A percentile compares a stretch with the other conserved stretches of the same genome.
These are phyloP conservation scores for Sclerotinia spermophila DNA, from an alignment of 2,329 filamentous ascomycete species.

Conservation along the genomic window DNA sequence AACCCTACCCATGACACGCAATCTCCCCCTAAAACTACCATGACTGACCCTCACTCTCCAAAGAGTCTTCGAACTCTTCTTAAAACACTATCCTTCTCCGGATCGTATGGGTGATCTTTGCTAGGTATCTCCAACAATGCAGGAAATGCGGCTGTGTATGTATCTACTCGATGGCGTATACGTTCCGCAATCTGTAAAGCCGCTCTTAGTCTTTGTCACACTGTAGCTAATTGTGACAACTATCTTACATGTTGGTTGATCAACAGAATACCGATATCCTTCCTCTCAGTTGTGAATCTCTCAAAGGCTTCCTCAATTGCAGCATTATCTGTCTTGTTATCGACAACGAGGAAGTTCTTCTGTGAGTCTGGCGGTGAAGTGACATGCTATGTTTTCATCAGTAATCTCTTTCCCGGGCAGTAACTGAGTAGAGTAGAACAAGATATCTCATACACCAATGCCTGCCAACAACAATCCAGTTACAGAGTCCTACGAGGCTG, in stretches of 20 bases:
- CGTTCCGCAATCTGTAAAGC: slow-evolving; percentile 75
- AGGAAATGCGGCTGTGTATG: slow-evolving; percentile 93
- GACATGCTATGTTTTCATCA: slow-evolving; percentile 64
- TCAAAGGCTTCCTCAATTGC: slow-evolving; percentile 90
- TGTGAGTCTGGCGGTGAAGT: slow-evolving; percentile 82
- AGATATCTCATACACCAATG: slow-evolving; percentile 67
- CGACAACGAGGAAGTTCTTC: slow-evolving; percentile 98
- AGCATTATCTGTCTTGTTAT: slow-evolving; percentile 84
- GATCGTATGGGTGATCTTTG: slow-evolving; percentile 98
- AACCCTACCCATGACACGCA: background rate
- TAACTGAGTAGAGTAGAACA: background rate
- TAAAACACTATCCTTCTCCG: slow-evolving; percentile 96
- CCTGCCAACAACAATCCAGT: slow-evolving; percentile 93
- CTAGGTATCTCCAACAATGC: slow-evolving; percentile 93
- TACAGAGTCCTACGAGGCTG: slow-evolving; percentile 73
- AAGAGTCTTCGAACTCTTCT: slow-evolving; percentile 75
- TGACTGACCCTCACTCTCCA: slow-evolving; percentile 54
- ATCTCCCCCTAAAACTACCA: slow-evolving; percentile 12
- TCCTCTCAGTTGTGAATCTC: slow-evolving; percentile 80
- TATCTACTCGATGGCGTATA: slow-evolving; percentile 87
- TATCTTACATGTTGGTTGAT: slow-evolving; percentile 91
- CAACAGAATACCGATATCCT: slow-evolving; percentile 93
- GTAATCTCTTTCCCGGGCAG: slow-evolving; percentile 4
- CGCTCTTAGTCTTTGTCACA: slow-evolving; percentile 12
- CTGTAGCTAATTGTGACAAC: background rate